Percentiles rank a stretch among this genome's conserved stretches.
Evolutionary conservation across 1,139 yeast species (phyloP).

Genomic region (Suhomyces anneliseae): DNA sequence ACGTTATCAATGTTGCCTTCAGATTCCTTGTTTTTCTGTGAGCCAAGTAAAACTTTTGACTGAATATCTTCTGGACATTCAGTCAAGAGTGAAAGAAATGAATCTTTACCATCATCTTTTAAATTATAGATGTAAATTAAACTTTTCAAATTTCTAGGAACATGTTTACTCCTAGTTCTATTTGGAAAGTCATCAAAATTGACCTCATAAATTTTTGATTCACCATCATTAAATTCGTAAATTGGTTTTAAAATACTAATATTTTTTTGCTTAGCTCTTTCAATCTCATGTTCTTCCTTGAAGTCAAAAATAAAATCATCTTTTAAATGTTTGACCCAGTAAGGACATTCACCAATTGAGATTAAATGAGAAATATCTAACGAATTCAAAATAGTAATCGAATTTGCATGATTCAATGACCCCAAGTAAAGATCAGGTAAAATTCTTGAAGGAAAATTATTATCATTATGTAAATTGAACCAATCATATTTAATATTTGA

Average conservation of each 20-base stretch:
- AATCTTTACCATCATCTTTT: conserved; percentile 45
- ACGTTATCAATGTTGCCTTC: conserved; percentile 29
- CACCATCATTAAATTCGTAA: conserved; percentile 26
- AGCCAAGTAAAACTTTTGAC: conserved; percentile 25
- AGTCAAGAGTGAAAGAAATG: conserved; percentile 31
- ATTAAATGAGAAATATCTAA: conserved; percentile 28
- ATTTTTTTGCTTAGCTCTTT: conserved; percentile 8
- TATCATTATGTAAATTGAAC: conserved; percentile 34
- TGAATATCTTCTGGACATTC: conserved; percentile 35
- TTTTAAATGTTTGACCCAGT: conserved; percentile 29
- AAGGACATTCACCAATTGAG: conserved; percentile 41
- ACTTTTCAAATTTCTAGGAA: conserved; percentile 23
- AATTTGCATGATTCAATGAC: conserved; percentile 37
- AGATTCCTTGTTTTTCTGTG: conserved; percentile 16
- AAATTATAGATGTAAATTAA: conserved; percentile 36
- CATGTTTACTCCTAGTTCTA: conserved; percentile 10
- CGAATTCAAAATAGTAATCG: conserved; percentile 29
- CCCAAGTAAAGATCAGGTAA: conserved; percentile 35
- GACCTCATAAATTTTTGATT: conserved; percentile 31
- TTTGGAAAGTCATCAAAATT: conserved; percentile 16
- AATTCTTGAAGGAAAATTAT: conserved; percentile 40
- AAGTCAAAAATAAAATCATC: conserved; percentile 20
- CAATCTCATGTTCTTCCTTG: conserved; percentile 12
- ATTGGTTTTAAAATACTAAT: conserved; percentile 20
- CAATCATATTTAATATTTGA: conserved; percentile 26